Evolutionary conservation across 345 rosid species (phyloP).

Genomic region (Raphanus raphanistrum): DNA sequence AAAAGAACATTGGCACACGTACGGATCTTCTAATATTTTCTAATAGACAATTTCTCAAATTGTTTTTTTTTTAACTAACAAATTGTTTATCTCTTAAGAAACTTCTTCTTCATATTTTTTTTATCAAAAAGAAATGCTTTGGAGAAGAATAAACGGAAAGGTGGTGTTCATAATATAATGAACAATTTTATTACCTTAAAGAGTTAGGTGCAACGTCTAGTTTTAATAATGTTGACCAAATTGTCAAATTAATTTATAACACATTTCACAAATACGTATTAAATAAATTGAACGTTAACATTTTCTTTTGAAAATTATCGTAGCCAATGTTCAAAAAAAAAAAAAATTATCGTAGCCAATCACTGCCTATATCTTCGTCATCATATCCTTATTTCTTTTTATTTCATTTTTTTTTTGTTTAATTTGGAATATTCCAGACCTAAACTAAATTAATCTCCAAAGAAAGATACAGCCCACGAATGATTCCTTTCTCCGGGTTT

Average conservation of each 20-base stretch:
- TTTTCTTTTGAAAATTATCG: background rate
- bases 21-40: background rate
- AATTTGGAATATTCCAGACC: too few relatives aligned
- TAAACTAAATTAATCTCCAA: too few relatives aligned
- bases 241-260: slow-evolving; percentile 22
- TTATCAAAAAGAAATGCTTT: background rate
- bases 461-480: too few relatives aligned
- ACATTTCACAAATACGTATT: slow-evolving; percentile 9
- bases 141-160: slow-evolving; percentile 24
- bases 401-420: background rate
- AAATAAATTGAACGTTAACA: background rate
- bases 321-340: too few relatives aligned
- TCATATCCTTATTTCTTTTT: slow-evolving; percentile 8
- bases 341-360: slow-evolving; percentile 22
- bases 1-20: slow-evolving; percentile 9
- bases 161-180: slow-evolving; percentile 19
- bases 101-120: background rate
- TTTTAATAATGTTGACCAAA: slow-evolving; percentile 34
- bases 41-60: background rate
- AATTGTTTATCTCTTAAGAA: background rate
- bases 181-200: slow-evolving; percentile 33
- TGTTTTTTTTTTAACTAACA: too few relatives aligned
- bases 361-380: slow-evolving; percentile 10
- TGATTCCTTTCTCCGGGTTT: too few relatives aligned
- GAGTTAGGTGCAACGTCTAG: slow-evolving; percentile 39